Percentiles rank a stretch among this genome's conserved stretches.
These are phyloP conservation scores for Apophysomyces trapeziformis DNA, from an alignment of 371 early-diverging fungal genomes.

Conservation along the genomic window DNA sequence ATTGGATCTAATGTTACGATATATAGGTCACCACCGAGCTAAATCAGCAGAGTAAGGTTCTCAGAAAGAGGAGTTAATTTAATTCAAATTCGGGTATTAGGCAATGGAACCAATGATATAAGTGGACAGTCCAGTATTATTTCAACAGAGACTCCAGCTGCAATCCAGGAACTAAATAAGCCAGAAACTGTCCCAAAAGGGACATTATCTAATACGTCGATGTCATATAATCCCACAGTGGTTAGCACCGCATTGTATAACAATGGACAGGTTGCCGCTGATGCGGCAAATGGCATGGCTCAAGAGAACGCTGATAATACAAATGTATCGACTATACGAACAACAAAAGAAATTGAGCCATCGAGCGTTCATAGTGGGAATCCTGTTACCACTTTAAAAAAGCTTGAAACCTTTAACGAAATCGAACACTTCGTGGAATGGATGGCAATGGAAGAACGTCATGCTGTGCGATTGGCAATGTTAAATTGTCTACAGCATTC, in stretches of 20 bases:
- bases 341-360: not conserved
- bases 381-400: not conserved
- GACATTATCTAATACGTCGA: not conserved
- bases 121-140: not conserved
- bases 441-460: conserved; percentile 4
- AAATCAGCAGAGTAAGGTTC: not conserved
- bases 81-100: not conserved
- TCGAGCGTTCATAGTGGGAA: not conserved
- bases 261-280: not conserved
- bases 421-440: conserved; percentile 9
- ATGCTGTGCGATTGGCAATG: not conserved
- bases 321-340: not conserved
- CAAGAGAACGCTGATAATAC: not conserved
- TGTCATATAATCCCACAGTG: conserved; percentile 1
- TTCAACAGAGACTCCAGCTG: not conserved
- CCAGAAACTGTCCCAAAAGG: not conserved
- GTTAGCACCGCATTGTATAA: not conserved
- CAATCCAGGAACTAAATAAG: not conserved
- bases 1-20: not conserved
- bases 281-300: not conserved
- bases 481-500: conserved; percentile 2
- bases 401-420: not conserved
- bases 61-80: not conserved
- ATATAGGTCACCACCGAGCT: not conserved
- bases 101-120: not conserved